These are phyloP conservation scores for Saccharum officinarum DNA, from an alignment of 176 grass and related monocot species.

Conservation along the genomic window DNA sequence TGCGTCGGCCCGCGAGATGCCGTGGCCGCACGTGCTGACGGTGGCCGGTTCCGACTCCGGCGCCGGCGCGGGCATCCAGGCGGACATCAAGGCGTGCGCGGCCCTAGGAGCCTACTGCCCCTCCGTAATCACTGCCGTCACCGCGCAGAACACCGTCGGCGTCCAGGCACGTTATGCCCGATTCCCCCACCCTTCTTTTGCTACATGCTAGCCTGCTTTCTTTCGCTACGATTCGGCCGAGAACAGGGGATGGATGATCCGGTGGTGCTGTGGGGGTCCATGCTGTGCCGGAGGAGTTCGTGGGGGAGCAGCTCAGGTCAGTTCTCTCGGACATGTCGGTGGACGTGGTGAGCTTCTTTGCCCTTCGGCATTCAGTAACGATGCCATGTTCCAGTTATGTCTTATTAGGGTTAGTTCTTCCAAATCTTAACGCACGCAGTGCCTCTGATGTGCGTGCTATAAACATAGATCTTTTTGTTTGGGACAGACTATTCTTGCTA, in stretches of 20 bases:
- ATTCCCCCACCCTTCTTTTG: background rate
- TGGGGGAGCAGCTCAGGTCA: conserved; percentile 72
- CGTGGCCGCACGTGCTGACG: conserved; percentile 78
- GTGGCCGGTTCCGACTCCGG: conserved; percentile 91
- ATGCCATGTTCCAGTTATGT: background rate
- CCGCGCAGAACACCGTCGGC: conserved; percentile 91
- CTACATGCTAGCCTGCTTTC: background rate
- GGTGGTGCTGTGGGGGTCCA: conserved; percentile 51
- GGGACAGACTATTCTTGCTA: background rate
- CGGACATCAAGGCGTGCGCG: conserved; percentile 88
- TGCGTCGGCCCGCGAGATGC: conserved; percentile 10
- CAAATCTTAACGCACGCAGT: background rate
- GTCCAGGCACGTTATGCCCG: conserved; percentile 58
- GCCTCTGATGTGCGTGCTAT: background rate
- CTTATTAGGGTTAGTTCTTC: background rate
- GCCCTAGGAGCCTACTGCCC: conserved; percentile 90
- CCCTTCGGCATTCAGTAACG: background rate
- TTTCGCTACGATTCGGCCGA: background rate
- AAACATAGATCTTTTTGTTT: background rate
- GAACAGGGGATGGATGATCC: background rate
- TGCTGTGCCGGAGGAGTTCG: conserved; percentile 77
- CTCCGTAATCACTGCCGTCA: conserved; percentile 84
- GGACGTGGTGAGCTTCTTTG: conserved; percentile 67
- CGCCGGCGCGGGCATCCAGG: conserved; percentile 83
- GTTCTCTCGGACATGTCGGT: conserved; percentile 94